Evolutionary conservation across 148 eudicot genomes (phyloP).

Genomic region (Rhododendron ovatum): DNA sequence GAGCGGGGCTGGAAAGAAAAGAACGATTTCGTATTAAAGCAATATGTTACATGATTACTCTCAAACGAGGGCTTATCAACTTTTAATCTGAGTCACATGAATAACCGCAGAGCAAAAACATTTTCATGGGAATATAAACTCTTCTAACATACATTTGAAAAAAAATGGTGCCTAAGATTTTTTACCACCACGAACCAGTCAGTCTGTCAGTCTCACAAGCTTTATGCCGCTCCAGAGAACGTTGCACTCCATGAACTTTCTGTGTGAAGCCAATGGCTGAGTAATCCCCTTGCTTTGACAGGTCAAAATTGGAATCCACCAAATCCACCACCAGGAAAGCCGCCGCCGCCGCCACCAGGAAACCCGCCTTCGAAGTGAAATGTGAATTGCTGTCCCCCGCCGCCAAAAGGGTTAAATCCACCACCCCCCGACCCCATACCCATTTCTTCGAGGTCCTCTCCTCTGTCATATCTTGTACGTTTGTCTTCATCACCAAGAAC

Average conservation of each 20-base stretch:
- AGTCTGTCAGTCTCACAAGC: not conserved
- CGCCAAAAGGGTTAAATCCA: constrained; percentile 89
- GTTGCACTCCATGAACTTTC: not conserved
- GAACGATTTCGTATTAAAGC: not conserved
- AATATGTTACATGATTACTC: not conserved
- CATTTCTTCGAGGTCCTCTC: constrained; percentile 80
- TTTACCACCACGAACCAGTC: not conserved
- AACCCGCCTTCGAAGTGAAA: constrained; percentile 97
- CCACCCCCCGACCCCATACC: constrained; percentile 80
- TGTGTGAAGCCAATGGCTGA: not conserved
- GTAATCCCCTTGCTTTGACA: not conserved
- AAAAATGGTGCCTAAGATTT: not conserved
- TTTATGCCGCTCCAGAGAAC: not conserved
- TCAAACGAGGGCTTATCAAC: not conserved
- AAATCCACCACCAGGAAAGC: constrained; percentile 44
- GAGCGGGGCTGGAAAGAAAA: not conserved
- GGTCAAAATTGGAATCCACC: constrained; percentile 74
- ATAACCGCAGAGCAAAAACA: not conserved
- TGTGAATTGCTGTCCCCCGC: constrained; percentile 77
- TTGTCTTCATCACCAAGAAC: constrained; percentile 89
- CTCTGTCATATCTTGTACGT: constrained; percentile 77
- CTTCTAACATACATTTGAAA: not conserved
- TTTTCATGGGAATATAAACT: not conserved
- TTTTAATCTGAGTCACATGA: not conserved
- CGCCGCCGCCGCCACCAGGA: constrained; percentile 56